Percentiles rank a stretch among this genome's conserved stretches.
phyloP scores from a whole-genome alignment of 73 alveolate genomes.

The Symbiodinium pilosum region DNA sequence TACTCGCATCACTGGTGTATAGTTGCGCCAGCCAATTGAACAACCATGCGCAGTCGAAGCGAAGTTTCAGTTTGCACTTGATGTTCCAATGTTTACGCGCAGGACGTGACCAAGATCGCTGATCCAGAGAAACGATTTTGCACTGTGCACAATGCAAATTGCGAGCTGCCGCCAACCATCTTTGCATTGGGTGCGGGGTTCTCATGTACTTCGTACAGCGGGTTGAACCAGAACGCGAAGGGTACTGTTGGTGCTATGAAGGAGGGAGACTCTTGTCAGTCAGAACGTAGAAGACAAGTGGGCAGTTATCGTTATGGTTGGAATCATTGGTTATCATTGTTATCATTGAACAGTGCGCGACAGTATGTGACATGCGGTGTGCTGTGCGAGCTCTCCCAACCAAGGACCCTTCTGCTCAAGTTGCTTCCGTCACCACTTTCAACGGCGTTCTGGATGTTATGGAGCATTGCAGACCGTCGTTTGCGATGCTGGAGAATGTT shows the following conservation, averaged over 20 bases:
- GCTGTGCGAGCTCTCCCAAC: too few species aligned
- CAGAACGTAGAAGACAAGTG: too few species aligned
- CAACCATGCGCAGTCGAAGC: not conserved
- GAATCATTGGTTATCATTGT: too few species aligned
- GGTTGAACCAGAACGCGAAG: not conserved
- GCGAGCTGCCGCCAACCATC: not conserved
- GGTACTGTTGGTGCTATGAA: slow-evolving; percentile 21
- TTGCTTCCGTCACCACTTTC: slow-evolving; percentile 16
- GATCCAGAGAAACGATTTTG: not conserved
- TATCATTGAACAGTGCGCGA: too few species aligned
- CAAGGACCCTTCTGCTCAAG: not conserved
- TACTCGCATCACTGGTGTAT: not conserved
- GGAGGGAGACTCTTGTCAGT: not conserved
- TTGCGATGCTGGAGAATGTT: slow-evolving; percentile 39
- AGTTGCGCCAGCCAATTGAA: not conserved
- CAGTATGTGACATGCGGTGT: too few species aligned
- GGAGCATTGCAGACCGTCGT: not conserved
- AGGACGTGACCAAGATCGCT: not conserved
- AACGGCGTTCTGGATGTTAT: not conserved
- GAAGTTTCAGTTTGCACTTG: not conserved
- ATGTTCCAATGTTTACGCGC: too few species aligned
- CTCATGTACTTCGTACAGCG: slow-evolving; percentile 10
- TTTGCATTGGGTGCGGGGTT: slow-evolving; percentile 43
- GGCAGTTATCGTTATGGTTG: not conserved
- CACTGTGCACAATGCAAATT: not conserved